These are phyloP conservation scores for Aureobasidium sp. DNA, from an alignment of 2,329 filamentous ascomycete species.

Conservation along the genomic window DNA sequence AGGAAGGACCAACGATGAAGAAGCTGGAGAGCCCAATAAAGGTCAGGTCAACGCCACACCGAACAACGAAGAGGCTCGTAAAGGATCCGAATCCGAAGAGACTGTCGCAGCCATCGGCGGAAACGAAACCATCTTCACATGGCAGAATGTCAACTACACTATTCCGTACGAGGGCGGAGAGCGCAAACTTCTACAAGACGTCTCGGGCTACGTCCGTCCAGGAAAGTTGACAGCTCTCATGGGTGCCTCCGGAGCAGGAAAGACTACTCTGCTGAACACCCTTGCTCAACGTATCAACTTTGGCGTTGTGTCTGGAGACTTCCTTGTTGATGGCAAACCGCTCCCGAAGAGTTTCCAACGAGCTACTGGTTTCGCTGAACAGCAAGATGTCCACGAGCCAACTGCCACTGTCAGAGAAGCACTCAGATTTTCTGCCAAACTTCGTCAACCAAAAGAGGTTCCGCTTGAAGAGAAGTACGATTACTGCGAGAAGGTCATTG, in stretches of 20 bases:
- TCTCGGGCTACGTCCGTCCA: slow-evolving; percentile 42
- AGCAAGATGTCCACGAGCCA: slow-evolving; percentile 55
- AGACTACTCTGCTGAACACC: slow-evolving; percentile 77
- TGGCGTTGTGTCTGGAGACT: slow-evolving; percentile 54
- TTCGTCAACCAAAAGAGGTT: slow-evolving; percentile 52
- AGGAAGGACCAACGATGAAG: slow-evolving; percentile 39
- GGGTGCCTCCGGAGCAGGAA: slow-evolving; percentile 61
- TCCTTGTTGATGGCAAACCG: slow-evolving; percentile 49
- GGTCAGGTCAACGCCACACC: not conserved
- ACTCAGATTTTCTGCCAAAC: slow-evolving; percentile 55
- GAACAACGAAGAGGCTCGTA: slow-evolving; percentile 15
- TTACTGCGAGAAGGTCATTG: slow-evolving; percentile 57
- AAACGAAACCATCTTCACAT: slow-evolving; percentile 43
- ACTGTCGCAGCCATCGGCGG: slow-evolving; percentile 36
- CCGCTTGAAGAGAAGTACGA: slow-evolving; percentile 51
- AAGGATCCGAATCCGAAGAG: slow-evolving; percentile 29
- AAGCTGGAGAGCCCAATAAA: slow-evolving; percentile 29
- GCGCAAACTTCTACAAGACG: slow-evolving; percentile 35
- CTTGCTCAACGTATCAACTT: slow-evolving; percentile 57
- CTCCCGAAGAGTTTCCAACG: slow-evolving; percentile 53
- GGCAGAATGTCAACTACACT: slow-evolving; percentile 43
- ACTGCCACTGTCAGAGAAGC: slow-evolving; percentile 57
- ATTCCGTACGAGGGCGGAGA: slow-evolving; percentile 39
- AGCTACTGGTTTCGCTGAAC: slow-evolving; percentile 56
- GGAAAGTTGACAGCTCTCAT: slow-evolving; percentile 43